Percentiles rank a stretch among this genome's conserved stretches.
phyloP scores from a whole-genome alignment of 1,139 yeast species.

The Yamadazyma aaseri region DNA sequence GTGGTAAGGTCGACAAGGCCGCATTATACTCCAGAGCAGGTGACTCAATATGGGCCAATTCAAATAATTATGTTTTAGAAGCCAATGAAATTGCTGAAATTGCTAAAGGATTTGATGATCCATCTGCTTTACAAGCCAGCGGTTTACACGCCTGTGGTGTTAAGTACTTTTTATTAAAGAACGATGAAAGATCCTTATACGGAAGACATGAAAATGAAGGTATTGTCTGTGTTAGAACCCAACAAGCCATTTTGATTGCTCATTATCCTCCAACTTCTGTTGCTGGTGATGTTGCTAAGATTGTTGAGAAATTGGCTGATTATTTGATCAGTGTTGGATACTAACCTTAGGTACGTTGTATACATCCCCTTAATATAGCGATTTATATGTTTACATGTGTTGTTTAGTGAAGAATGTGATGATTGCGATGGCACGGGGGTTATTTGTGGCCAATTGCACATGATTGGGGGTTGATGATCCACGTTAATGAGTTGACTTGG shows the following conservation, averaged over 20 bases:
- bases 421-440: neutral
- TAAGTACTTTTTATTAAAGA: constrained; percentile 84
- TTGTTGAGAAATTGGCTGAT: constrained; percentile 94
- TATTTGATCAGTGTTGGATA: constrained; percentile 86
- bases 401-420: constrained; percentile 3
- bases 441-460: too few species aligned
- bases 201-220: constrained; percentile 92
- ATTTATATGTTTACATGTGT: neutral
- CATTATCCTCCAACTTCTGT: constrained; percentile 90
- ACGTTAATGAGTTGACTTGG: too few species aligned
- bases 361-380: neutral
- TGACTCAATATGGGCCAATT: constrained; percentile 90
- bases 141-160: constrained; percentile 85
- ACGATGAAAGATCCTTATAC: constrained; percentile 90
- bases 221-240: constrained; percentile 85
- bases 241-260: constrained; percentile 89
- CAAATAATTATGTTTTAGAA: constrained; percentile 66
- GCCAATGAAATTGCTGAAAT: constrained; percentile 71
- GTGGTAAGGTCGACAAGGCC: constrained; percentile 88
- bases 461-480: too few species aligned
- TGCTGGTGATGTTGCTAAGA: constrained; percentile 93
- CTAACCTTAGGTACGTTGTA: constrained; percentile 25
- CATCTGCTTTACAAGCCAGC: constrained; percentile 72
- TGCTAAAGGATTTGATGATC: constrained; percentile 78
- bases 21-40: constrained; percentile 94